Evolutionary conservation across 345 rosid genomes (phyloP), one percentile per base, ranked within the genome.

Genomic region (Aquilaria malaccensis): DNA sequence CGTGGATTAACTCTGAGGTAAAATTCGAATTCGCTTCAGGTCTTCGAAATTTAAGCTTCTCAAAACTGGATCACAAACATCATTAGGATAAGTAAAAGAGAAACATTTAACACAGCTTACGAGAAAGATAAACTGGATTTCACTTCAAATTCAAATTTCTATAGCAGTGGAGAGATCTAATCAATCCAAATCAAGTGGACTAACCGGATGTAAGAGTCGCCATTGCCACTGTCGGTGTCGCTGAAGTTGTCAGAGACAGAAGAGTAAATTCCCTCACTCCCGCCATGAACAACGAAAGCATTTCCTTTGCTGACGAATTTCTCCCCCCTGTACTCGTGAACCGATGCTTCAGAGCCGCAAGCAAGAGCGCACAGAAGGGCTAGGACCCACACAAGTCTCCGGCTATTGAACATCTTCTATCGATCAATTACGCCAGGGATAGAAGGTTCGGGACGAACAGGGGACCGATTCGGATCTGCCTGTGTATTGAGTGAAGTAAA

Each of bases 201-300:
- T 77, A 77, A 88, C 96, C 92, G 85, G 65, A 88, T 82, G 56
- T 72, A 85, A 54, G 96, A 76, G 50, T 74, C 74, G 14, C 86
- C 84, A 62, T 66, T 69, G 11, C 37, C 49, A 22, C 7, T 37
- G 53, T 67, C 66, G 64, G 64, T 67, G 47, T 76, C 73, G 1
- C 71, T 72, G 51, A 57, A 43, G 58, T 37, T 61, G 14, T 56
- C 71, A 45, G 74, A 69, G 55, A 77, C 22, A 45, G 86, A 81
- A 14, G 97, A 85, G 85, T 88, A 94, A 70, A 94, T 84, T 69
- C 96, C 95, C 73, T 94, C 99, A 58, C 89, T 94, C 57, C 99
- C 97, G 7, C 95, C 99, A 70, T 94, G 95, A 70, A 94, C 81
- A 53, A 90, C 88, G 70, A 80, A 90, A 55, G 97, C 97, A 75